phyloP scores from a whole-genome alignment of 2,329 filamentous ascomycete genomes.

The Talaromyces sp. region DNA sequence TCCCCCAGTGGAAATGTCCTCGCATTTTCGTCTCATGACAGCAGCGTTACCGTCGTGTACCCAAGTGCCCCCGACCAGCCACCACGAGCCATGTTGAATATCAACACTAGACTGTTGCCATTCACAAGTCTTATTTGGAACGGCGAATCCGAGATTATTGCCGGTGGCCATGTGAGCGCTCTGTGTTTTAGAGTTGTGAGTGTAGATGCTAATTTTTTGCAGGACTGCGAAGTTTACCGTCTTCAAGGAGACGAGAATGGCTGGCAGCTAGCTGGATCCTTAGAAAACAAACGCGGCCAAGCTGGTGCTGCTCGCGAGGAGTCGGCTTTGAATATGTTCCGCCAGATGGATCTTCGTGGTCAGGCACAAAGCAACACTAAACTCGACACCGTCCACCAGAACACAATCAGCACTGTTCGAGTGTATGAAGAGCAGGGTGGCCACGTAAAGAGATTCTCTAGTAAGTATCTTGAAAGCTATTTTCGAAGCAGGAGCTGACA shows the following conservation, averaged over 20 bases:
- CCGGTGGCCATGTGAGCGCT: constrained; percentile 71
- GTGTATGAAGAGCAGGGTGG: constrained; percentile 64
- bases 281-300: constrained; percentile 64
- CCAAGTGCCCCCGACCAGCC: constrained; percentile 86
- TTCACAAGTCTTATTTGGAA: constrained; percentile 94
- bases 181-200: not conserved
- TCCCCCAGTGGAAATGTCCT: constrained; percentile 89
- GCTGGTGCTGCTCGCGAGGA: constrained; percentile 67
- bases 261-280: constrained; percentile 76
- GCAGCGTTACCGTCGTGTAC: constrained; percentile 94
- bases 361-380: constrained; percentile 88
- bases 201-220: constrained; percentile 4
- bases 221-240: constrained; percentile 78
- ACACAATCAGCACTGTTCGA: constrained; percentile 83
- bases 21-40: constrained; percentile 91
- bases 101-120: constrained; percentile 83
- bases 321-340: constrained; percentile 95
- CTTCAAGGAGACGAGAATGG: constrained; percentile 73
- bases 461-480: constrained; percentile 49
- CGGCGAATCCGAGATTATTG: constrained; percentile 85
- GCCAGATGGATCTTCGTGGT: constrained; percentile 96
- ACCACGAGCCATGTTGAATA: constrained; percentile 80
- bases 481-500: constrained; percentile 11
- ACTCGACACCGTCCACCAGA: constrained; percentile 92
- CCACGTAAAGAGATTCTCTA: constrained; percentile 74